phyloP scores from a whole-genome alignment of 2,329 filamentous ascomycete species.

The Neofusicoccum kwambonambiense region DNA sequence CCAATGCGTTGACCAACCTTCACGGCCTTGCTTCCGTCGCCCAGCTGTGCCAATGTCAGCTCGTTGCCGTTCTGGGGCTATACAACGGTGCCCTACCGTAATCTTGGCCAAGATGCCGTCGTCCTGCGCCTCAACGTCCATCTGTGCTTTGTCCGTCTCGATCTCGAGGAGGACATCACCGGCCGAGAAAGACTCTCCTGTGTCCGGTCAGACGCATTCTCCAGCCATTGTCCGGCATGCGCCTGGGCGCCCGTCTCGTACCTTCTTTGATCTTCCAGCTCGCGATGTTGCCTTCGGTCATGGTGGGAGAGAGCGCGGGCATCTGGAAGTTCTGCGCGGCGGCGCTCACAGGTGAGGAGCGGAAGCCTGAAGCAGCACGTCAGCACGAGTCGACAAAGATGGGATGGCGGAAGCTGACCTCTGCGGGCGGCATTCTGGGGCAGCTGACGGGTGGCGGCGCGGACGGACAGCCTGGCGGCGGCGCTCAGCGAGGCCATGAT shows the following conservation, averaged over 20 bases:
- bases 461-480: slow-evolving; percentile 63
- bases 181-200: slow-evolving; percentile 71
- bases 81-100: slow-evolving; percentile 43
- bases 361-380: slow-evolving; percentile 54
- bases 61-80: no score
- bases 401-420: slow-evolving; percentile 49
- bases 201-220: slow-evolving; percentile 22
- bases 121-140: slow-evolving; percentile 92
- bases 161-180: slow-evolving; percentile 89
- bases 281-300: slow-evolving; percentile 90
- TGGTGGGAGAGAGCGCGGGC: slow-evolving; percentile 87
- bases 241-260: slow-evolving; percentile 25
- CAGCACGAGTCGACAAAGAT: slow-evolving; percentile 11
- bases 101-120: slow-evolving; percentile 87
- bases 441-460: slow-evolving; percentile 56
- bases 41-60: slow-evolving; percentile 41
- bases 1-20: slow-evolving; percentile 80
- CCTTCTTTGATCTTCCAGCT: slow-evolving; percentile 84
- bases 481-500: slow-evolving; percentile 66
- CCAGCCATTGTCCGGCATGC: background rate
- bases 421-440: slow-evolving; percentile 55
- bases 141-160: slow-evolving; percentile 90
- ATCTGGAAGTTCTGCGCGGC: slow-evolving; percentile 87
- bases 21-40: slow-evolving; percentile 72
- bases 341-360: slow-evolving; percentile 60